These are phyloP conservation scores for Starmerella powellii DNA, from an alignment of 805 yeast genomes.

Conservation along the genomic window DNA sequence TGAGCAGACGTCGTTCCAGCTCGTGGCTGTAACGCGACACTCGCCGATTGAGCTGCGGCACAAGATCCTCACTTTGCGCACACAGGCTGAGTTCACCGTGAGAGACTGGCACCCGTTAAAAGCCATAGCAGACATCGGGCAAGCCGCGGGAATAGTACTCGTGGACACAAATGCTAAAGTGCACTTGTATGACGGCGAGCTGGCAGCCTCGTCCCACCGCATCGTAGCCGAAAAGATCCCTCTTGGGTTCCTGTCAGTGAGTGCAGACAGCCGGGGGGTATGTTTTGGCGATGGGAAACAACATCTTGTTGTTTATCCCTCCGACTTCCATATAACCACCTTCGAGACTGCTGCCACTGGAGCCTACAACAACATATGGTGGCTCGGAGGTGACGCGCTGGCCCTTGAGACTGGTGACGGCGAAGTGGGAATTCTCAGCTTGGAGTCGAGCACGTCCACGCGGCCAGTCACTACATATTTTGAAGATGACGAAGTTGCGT, in stretches of 20 bases:
- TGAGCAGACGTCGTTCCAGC: not conserved
- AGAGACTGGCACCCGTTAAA: not conserved
- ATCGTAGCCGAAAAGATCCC: conserved; percentile 3
- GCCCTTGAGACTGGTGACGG: conserved; percentile 30
- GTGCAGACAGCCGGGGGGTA: not conserved
- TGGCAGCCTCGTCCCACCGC: not conserved
- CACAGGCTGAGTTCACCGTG: not conserved
- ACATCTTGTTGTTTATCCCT: not conserved
- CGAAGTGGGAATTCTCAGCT: conserved; percentile 30
- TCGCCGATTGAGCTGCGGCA: not conserved
- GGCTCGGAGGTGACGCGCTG: conserved; percentile 85
- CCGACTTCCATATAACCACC: conserved; percentile 5
- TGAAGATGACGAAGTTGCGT: conserved; percentile 30
- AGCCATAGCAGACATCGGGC: not conserved
- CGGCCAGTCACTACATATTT: conserved; percentile 26
- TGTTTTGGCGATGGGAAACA: conserved; percentile 8
- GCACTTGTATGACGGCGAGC: conserved; percentile 1
- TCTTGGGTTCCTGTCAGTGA: not conserved
- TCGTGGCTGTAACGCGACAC: not conserved
- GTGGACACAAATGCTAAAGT: not conserved
- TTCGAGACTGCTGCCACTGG: not conserved
- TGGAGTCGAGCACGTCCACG: not conserved
- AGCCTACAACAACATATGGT: conserved; percentile 25
- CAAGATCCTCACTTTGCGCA: not conserved
- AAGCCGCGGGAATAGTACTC: not conserved